A percentile compares a stretch with the other conserved stretches of the same genome.
phyloP scores from a whole-genome alignment of 2,329 filamentous ascomycete species.

The Trichoderma oligosporum region DNA sequence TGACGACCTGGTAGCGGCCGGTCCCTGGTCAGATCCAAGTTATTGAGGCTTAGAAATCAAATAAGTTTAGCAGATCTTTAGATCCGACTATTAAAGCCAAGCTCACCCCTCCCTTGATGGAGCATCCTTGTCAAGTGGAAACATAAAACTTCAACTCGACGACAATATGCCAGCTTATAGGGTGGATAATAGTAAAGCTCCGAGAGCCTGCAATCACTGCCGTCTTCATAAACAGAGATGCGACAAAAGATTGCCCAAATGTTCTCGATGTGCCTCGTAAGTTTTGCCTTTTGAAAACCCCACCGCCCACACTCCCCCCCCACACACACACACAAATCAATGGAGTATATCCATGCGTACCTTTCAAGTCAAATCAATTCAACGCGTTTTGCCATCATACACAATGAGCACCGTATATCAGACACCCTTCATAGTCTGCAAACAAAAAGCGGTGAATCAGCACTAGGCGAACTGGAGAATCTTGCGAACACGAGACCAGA shows the following conservation, averaged over 20 bases:
- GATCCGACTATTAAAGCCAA: neutral
- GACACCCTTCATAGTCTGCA: too few relatives aligned
- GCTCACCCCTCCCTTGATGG: neutral
- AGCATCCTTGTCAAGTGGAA: neutral
- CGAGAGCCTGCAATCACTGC: neutral
- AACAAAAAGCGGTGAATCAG: too few relatives aligned
- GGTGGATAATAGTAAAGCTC: neutral
- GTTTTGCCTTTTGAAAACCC: too few relatives aligned
- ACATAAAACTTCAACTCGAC: too few relatives aligned
- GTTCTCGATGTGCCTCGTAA: constrained; percentile 10
- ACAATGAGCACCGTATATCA: too few relatives aligned
- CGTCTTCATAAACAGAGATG: constrained; percentile 9
- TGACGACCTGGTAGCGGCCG: neutral
- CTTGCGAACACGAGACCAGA: too few relatives aligned
- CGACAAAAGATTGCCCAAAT: constrained; percentile 3
- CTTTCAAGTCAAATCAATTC: too few relatives aligned
- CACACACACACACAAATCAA: too few relatives aligned
- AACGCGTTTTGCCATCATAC: too few relatives aligned
- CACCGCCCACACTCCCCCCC: too few relatives aligned
- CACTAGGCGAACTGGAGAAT: too few relatives aligned
- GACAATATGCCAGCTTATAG: neutral
- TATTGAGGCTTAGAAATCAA: neutral
- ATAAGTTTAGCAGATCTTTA: neutral
- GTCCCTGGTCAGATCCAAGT: neutral
- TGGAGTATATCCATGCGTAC: too few relatives aligned